These are phyloP conservation scores for Prunus salicina DNA, from an alignment of 306 rosid genomes.

Conservation along the genomic window DNA sequence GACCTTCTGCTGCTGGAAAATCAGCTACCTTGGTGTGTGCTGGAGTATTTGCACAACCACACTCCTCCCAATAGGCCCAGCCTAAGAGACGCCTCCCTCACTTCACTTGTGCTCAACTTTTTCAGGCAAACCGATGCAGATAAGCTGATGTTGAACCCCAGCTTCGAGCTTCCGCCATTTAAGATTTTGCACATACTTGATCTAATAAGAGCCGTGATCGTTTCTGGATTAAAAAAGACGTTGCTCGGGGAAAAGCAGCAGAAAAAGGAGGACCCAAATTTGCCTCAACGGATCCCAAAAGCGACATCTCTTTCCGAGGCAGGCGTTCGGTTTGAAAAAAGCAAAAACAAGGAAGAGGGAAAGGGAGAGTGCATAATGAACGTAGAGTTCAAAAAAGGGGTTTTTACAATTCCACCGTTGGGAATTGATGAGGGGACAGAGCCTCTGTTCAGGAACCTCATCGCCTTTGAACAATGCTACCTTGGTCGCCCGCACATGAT, in stretches of 20 bases:
- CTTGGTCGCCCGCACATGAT: neutral
- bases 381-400: neutral
- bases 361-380: neutral
- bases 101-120: neutral
- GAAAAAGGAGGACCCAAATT: neutral
- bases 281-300: constrained; percentile 1
- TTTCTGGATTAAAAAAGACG: neutral
- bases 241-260: too few relatives aligned
- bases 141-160: neutral
- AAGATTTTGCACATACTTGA: neutral
- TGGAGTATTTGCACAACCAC: neutral
- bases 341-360: too few relatives aligned
- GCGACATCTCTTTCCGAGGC: neutral
- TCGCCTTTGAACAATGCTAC: constrained; percentile 13
- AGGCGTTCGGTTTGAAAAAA: constrained; percentile 1
- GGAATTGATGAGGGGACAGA: constrained; percentile 14
- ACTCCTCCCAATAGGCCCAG: accelerated
- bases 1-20: constrained; percentile 20
- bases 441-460: constrained; percentile 8
- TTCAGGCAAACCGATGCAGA: neutral
- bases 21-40: constrained; percentile 25
- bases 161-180: neutral
- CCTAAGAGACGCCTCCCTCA: neutral
- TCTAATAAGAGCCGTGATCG: neutral
- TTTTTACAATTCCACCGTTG: neutral